Base-by-base conservation (phyloP, 163 green algal species). In the Scenedesmus sp. region DNA sequence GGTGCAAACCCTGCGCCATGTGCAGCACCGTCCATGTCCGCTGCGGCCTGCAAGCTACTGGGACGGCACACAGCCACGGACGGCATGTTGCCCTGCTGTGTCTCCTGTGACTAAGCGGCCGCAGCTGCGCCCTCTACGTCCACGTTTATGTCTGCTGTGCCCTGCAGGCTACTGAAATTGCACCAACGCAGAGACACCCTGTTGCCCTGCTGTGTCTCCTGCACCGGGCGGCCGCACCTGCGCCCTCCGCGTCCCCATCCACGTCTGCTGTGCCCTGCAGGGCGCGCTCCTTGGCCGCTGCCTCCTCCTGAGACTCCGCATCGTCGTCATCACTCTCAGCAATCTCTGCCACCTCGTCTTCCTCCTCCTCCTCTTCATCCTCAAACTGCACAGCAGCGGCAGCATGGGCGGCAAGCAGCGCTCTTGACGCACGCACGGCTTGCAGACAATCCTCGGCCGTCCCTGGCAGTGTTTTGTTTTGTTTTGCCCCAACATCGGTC, bases 291-390 rank as follows among this genome's bases (percentile, higher is more conserved):
- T 76, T 76, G 4, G 65, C 65, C 40, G 65, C 7, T 59, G 92
- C 93, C 6, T 93, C 81, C 15, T 92, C 89, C 1, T 94, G 85
- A 18, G n/a, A 94, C 2, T 95, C 97, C 24, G 97, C 96, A 0
- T 97, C 97, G 2, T 97, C 97, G 6, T 96, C 96, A 0, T 97
- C 96, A 24, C 96, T 95, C 18, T 97, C 94, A 13, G 96, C 91
- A 87, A 97, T 91, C 91, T 96, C 95, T 40, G 94, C 93, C 37
- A 94, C 88, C 59, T 96, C 93, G 13, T 96, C 95, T 2, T 94
- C 92, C 3, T 96, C 92, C 22, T 96, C 95, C 24, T 95, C 95
- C 43, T 96, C 94, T 44, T 96, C 95, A 33, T 97, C 96, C 88
- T 97, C 94, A 86, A 96, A 96, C 87, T 95, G 88, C 56, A 95